Conservation (phyloP, 352 stramenopile genomes). For the Globisporangium mamillatum region DNA sequence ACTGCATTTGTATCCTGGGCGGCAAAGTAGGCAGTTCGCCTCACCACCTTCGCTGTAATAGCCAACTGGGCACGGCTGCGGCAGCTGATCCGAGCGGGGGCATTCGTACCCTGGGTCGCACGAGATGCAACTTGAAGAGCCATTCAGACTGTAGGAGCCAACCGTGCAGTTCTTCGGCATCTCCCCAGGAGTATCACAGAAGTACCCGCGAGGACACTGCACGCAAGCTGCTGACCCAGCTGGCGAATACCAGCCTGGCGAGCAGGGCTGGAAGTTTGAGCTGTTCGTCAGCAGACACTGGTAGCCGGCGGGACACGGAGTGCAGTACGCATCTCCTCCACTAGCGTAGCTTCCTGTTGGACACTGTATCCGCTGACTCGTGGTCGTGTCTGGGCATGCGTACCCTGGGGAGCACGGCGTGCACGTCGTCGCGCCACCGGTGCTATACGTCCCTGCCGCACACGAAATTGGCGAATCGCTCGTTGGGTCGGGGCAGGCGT, state of each 20-base stretch:
- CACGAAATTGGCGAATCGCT: conserved; percentile 37
- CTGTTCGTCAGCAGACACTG: conserved; percentile 66
- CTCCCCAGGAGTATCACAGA: conserved; percentile 62
- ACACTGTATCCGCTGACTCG: conserved; percentile 45
- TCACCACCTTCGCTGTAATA: conserved; percentile 82
- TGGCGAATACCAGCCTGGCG: conserved; percentile 66
- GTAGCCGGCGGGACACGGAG: conserved; percentile 77
- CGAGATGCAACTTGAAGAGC: conserved; percentile 56
- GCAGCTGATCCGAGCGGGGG: conserved; percentile 61
- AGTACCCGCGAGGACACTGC: conserved; percentile 78
- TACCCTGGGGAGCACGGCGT: conserved; percentile 66
- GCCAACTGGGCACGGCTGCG: conserved; percentile 79
- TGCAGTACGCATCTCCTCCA: conserved; percentile 46
- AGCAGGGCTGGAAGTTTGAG: conserved; percentile 52
- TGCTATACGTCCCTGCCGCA: conserved; percentile 57
- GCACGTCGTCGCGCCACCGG: conserved; percentile 46
- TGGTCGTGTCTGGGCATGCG: conserved; percentile 61
- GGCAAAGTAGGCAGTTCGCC: conserved; percentile 61
- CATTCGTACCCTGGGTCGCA: conserved; percentile 87
- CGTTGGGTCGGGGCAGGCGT: conserved; percentile 41
- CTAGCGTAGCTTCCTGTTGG: conserved; percentile 53
- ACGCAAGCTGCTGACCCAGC: conserved; percentile 56
- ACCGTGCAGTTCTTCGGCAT: conserved; percentile 71
- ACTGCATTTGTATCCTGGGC: conserved; percentile 76
- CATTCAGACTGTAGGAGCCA: conserved; percentile 77